Conservation (phyloP, 805 yeast species). For the Candida golubevii region DNA sequence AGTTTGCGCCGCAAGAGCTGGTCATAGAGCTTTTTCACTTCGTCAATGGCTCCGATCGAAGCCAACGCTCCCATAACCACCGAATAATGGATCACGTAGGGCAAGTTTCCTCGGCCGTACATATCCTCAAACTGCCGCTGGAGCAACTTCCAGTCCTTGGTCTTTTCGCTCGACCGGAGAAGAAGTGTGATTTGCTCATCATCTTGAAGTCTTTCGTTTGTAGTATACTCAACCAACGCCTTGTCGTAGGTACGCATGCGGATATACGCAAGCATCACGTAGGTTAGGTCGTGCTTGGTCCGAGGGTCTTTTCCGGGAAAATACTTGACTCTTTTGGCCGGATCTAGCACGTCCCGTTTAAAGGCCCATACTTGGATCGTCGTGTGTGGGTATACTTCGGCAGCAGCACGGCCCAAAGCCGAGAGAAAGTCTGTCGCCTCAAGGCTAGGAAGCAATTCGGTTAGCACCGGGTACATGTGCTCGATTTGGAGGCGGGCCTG, state of each 20-base stretch:
- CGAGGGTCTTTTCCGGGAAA: not conserved
- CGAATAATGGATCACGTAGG: conserved; percentile 52
- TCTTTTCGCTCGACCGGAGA: conserved; percentile 42
- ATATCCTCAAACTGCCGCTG: conserved; percentile 54
- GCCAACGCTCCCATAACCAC: conserved; percentile 61
- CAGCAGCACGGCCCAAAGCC: conserved; percentile 2
- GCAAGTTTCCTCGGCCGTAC: conserved; percentile 51
- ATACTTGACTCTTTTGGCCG: not conserved
- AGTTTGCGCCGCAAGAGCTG: conserved; percentile 44
- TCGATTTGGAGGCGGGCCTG: not conserved
- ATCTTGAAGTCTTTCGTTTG: conserved; percentile 38
- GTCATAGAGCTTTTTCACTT: conserved; percentile 47
- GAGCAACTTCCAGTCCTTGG: conserved; percentile 50
- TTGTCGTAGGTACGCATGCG: conserved; percentile 18
- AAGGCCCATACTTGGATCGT: conserved; percentile 20
- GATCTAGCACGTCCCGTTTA: conserved; percentile 12
- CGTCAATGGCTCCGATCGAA: conserved; percentile 40
- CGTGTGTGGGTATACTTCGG: conserved; percentile 3
- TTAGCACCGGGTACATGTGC: not conserved
- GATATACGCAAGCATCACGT: conserved; percentile 28
- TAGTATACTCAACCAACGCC: conserved; percentile 28
- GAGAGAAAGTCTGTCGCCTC: conserved; percentile 5
- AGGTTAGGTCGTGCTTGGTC: conserved; percentile 23
- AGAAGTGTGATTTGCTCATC: conserved; percentile 47
- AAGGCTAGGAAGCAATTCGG: not conserved